These are phyloP conservation scores for Centaurea solstitialis DNA, from an alignment of 129 eudicot genomes.

Conservation along the genomic window DNA sequence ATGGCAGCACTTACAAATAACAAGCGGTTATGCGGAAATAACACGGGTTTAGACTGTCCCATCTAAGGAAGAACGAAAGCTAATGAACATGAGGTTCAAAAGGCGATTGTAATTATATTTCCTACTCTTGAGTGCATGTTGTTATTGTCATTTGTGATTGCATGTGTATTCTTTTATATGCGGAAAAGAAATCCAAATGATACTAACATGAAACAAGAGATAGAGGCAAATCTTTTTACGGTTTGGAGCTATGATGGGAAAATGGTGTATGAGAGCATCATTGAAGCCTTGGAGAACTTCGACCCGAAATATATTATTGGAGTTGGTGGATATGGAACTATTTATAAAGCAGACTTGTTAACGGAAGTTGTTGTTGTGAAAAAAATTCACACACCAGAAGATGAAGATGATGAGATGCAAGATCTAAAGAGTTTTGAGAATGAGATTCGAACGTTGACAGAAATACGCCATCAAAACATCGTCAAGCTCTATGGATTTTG, in stretches of 20 bases:
- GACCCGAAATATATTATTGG: too few species aligned
- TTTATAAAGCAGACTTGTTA: conserved; percentile 23
- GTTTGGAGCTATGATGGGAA: conserved; percentile 42
- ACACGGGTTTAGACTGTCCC: neutral
- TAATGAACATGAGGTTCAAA: neutral
- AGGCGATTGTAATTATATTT: neutral
- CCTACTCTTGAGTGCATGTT: conserved; percentile 11
- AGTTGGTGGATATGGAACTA: too few species aligned
- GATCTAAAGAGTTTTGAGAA: conserved; percentile 15
- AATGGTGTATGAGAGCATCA: conserved; percentile 23
- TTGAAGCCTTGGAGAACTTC: neutral
- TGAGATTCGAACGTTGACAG: conserved; percentile 31
- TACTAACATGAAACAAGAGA: neutral
- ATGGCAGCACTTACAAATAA: conserved; percentile 28
- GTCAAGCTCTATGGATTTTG: too few species aligned
- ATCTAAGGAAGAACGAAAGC: neutral
- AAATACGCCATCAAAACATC: conserved; percentile 26
- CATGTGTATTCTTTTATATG: neutral
- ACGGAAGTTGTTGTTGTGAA: conserved; percentile 22
- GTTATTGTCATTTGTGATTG: neutral
- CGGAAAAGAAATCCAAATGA: conserved; percentile 4
- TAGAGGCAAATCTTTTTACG: neutral
- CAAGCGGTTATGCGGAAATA: conserved; percentile 46
- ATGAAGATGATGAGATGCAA: neutral
- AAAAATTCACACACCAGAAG: conserved; percentile 7